These are phyloP conservation scores for Aspergillus flavus DNA, from an alignment of 2,329 filamentous ascomycete genomes.

Conservation along the genomic window DNA sequence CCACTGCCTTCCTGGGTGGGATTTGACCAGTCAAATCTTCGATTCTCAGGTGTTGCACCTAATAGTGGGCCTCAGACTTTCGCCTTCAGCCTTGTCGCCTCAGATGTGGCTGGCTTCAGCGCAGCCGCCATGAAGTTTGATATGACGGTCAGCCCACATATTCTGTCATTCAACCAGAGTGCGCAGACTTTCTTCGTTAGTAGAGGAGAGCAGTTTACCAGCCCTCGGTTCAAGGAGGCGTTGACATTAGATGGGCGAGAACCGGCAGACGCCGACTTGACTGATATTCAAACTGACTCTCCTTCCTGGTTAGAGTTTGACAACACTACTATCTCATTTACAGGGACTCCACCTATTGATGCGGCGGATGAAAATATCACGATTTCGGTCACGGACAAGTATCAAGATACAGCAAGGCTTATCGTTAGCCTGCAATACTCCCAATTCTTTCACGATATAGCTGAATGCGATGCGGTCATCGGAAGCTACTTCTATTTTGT, in stretches of 20 bases:
- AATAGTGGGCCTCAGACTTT: constrained; percentile 72
- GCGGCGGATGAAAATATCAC: constrained; percentile 65
- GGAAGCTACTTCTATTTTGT: constrained; percentile 54
- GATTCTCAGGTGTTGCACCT: constrained; percentile 73
- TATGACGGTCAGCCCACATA: constrained; percentile 71
- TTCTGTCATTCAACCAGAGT: constrained; percentile 65
- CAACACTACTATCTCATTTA: constrained; percentile 60
- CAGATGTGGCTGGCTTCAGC: constrained; percentile 77
- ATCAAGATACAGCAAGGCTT: constrained; percentile 60
- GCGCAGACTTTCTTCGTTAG: constrained; percentile 61
- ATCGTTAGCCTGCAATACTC: constrained; percentile 53
- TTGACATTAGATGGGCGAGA: constrained; percentile 62
- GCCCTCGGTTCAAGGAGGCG: constrained; percentile 53
- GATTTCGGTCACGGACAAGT: constrained; percentile 62
- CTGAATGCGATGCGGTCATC: constrained; percentile 50
- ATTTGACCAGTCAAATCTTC: constrained; percentile 67
- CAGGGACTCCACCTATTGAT: constrained; percentile 64
- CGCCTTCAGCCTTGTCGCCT: constrained; percentile 72
- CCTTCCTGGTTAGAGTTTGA: constrained; percentile 74
- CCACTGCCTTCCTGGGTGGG: constrained; percentile 81
- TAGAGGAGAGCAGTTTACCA: constrained; percentile 55
- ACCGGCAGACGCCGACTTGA: constrained; percentile 54
- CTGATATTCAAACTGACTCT: constrained; percentile 54
- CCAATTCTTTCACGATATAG: constrained; percentile 49
- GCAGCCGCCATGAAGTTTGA: constrained; percentile 68